These are phyloP conservation scores for Fusarium guadeloupense DNA, from an alignment of 2,329 filamentous ascomycete genomes.

Conservation along the genomic window DNA sequence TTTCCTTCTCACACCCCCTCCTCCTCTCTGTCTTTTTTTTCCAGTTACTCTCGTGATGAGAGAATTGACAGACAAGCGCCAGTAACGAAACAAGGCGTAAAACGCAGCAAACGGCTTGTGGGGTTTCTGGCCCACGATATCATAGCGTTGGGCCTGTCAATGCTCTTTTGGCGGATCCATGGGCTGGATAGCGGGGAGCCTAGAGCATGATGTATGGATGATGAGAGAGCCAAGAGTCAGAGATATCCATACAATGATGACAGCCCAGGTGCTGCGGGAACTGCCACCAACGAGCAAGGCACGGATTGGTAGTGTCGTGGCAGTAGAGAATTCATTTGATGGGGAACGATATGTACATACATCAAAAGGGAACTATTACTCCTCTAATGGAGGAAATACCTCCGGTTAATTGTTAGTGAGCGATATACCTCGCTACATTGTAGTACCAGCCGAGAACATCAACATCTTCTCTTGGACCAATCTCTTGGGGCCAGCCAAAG, in stretches of 20 bases:
- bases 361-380: too few species aligned
- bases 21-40: background rate
- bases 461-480: constrained; percentile 1
- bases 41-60: background rate
- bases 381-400: constrained; percentile 15
- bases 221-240: constrained; percentile 9
- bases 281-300: constrained; percentile 6
- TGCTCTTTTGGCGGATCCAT: constrained; percentile 22
- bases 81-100: constrained; percentile 11
- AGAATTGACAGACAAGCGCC: background rate
- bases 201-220: constrained; percentile 35
- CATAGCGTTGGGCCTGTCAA: constrained; percentile 10
- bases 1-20: background rate
- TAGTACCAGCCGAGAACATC: background rate
- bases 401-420: background rate
- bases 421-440: too few species aligned
- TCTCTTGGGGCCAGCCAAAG: background rate
- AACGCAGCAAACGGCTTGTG: constrained; percentile 18
- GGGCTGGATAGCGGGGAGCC: constrained; percentile 37
- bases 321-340: too few species aligned
- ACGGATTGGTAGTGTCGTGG: too few species aligned
- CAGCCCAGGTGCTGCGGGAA: background rate
- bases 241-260: constrained; percentile 3
- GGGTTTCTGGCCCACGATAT: constrained; percentile 19
- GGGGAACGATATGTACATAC: constrained; percentile 19